Evolutionary conservation across 164 flowering plant species (phyloP), one percentile per base, ranked within the genome.

Genomic region (Chloranthus sessilifolius): DNA sequence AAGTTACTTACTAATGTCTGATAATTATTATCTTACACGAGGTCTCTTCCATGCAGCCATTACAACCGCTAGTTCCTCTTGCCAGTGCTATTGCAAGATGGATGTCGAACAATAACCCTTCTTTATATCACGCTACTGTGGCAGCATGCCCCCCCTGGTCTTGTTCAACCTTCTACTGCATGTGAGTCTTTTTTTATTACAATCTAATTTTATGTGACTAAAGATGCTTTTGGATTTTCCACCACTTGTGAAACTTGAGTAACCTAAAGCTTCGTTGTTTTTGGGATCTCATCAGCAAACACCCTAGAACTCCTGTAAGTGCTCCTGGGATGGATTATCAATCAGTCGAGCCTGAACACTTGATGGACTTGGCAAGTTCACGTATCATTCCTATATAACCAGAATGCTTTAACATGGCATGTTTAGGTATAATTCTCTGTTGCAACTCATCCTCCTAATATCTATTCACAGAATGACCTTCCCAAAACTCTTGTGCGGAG

Each of bases 401-500:
- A n/a, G 5, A 14, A n/a, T 38, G 7, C 42, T 6, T n/a, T n/a
- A n/a, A n/a, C n/a, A n/a, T n/a, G n/a, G n/a, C n/a, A n/a, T n/a
- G n/a, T n/a, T n/a, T n/a, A n/a, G 42, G 42, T 38, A n/a, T 38
- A 16, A 8, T 38, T 38, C 42, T n/a, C 42, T 8, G 42, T 8
- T 20, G 7, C 42, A 3, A 8, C 14, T n/a, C 42, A 38, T n/a
- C 42, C 42, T 4, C 42, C 10, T n/a, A 38, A 38, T 20, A 38
- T 38, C 5, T 38, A 38, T 38, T 38, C n/a, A 38, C 42, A 38
- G 17, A 5, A 38, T 3, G 42, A 38, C 16, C 42, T 38, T 14
- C 42, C 42, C n/a, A 38, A 38, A 20, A 5, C 42, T 38, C 19
- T 38, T 14, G 42, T 38, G 42, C n/a, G 42, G 42, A 38, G 19